These are phyloP conservation scores for Myriosclerotinia scirpicola DNA, from an alignment of 2,329 filamentous ascomycete genomes.

Conservation along the genomic window DNA sequence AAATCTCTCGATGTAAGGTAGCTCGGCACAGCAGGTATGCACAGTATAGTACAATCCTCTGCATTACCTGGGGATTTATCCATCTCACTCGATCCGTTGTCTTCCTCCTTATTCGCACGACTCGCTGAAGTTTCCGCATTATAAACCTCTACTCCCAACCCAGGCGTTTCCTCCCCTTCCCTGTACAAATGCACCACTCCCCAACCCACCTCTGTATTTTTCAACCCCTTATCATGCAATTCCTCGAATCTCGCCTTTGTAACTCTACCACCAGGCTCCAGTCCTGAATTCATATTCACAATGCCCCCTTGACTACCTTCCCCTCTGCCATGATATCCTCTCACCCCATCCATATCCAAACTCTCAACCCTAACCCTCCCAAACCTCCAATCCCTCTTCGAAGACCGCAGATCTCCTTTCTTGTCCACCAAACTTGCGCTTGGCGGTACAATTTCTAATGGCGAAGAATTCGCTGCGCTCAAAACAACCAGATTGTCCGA, in stretches of 20 bases:
- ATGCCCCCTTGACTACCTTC: constrained; percentile 35
- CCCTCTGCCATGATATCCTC: constrained; percentile 49
- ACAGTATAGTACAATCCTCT: constrained; percentile 77
- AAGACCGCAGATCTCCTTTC: constrained; percentile 43
- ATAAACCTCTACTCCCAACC: constrained; percentile 46
- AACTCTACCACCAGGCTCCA: constrained; percentile 56
- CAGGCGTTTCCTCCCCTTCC: constrained; percentile 72
- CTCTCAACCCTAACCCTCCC: constrained; percentile 76
- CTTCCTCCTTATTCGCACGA: constrained; percentile 30
- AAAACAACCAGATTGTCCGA: constrained; percentile 10
- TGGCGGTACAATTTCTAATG: constrained; percentile 29
- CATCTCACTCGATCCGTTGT: constrained; percentile 33
- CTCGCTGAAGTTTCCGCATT: constrained; percentile 17
- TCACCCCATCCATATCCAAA: constrained; percentile 63
- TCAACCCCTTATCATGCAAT: constrained; percentile 45
- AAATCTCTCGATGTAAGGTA: constrained; percentile 92
- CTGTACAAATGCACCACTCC: constrained; percentile 93
- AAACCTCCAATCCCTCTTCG: constrained; percentile 74
- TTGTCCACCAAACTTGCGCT: constrained; percentile 40
- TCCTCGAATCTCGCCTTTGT: constrained; percentile 81
- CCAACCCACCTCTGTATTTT: constrained; percentile 79
- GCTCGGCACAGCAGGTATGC: constrained; percentile 90
- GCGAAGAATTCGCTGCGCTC: constrained; percentile 29
- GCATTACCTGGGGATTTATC: constrained; percentile 42
- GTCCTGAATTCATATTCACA: constrained; percentile 34